Evolutionary conservation across 2,329 filamentous ascomycete species (phyloP).

Genomic region (Amauroascus niger): DNA sequence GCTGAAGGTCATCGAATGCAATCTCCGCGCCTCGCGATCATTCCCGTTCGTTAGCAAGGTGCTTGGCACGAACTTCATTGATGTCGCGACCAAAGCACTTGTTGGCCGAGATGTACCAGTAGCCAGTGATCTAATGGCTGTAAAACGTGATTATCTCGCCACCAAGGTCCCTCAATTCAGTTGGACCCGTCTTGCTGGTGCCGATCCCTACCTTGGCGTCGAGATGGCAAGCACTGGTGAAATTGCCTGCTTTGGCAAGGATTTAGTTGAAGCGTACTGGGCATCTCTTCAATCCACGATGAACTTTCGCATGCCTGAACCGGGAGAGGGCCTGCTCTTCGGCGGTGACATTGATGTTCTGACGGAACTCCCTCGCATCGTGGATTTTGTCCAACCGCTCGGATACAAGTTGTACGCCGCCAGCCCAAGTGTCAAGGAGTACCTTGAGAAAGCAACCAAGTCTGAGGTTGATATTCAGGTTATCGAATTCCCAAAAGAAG

Average conservation of each 20-base stretch:
- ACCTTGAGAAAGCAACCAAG: constrained; percentile 64
- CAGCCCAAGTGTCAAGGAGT: constrained; percentile 67
- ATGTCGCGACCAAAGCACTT: constrained; percentile 85
- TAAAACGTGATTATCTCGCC: constrained; percentile 83
- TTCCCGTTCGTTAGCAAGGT: constrained; percentile 99
- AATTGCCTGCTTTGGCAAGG: constrained; percentile 96
- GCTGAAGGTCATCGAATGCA: constrained; percentile 97
- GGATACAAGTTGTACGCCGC: constrained; percentile 93
- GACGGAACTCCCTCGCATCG: constrained; percentile 63
- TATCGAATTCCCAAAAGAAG: constrained; percentile 91
- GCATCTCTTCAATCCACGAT: constrained; percentile 89
- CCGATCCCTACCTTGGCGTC: constrained; percentile 93
- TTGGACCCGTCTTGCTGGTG: constrained; percentile 94
- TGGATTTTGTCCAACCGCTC: constrained; percentile 77
- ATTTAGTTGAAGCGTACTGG: constrained; percentile 97
- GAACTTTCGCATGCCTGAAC: constrained; percentile 96
- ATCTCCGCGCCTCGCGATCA: constrained; percentile 89
- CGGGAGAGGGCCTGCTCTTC: constrained; percentile 89
- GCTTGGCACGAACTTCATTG: constrained; percentile 91
- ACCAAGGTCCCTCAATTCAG: constrained; percentile 99
- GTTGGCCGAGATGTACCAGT: constrained; percentile 75
- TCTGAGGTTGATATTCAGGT: constrained; percentile 64
- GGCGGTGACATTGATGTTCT: constrained; percentile 69
- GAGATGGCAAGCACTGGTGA: constrained; percentile 97
- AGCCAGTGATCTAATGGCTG: constrained; percentile 76